Conservation (phyloP, 106 monocot genomes). For the Apostasia shenzhenica region DNA sequence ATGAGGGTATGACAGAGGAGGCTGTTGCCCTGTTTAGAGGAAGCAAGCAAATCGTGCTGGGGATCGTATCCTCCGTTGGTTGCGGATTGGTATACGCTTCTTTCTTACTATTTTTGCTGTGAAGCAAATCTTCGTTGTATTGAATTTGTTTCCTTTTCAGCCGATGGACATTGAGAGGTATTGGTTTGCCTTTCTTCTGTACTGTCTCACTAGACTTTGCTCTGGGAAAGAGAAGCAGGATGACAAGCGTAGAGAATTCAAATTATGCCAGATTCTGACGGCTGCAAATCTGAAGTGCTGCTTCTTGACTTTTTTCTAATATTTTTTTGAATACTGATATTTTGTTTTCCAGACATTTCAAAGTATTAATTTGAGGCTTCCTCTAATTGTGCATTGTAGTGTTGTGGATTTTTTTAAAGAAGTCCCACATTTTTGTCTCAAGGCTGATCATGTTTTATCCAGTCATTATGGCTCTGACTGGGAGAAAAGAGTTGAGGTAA, state of each 20-base stretch:
- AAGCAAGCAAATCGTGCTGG: constrained; percentile 33
- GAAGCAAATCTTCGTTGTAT: background rate
- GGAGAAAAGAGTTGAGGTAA: constrained; percentile 77
- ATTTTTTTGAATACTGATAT: background rate
- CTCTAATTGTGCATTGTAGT: constrained; percentile 22
- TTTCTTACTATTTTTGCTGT: background rate
- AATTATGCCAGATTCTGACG: constrained; percentile 56
- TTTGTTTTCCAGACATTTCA: background rate
- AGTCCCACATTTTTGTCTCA: constrained; percentile 60
- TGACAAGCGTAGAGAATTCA: constrained; percentile 26
- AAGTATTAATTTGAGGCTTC: background rate
- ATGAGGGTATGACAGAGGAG: constrained; percentile 23
- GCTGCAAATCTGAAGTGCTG: constrained; percentile 52
- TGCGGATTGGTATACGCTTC: constrained; percentile 45
- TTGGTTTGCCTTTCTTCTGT: constrained; percentile 67
- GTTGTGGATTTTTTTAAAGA: constrained; percentile 74
- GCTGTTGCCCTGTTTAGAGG: constrained; percentile 36
- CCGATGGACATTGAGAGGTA: constrained; percentile 55
- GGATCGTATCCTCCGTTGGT: constrained; percentile 46
- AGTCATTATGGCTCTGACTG: constrained; percentile 60
- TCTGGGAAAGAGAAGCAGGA: constrained; percentile 26
- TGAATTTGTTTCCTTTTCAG: constrained; percentile 28
- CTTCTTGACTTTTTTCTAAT: background rate
- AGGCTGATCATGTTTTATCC: constrained; percentile 36
- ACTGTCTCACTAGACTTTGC: constrained; percentile 56